Evolutionary conservation across 129 eudicot species (phyloP), one percentile per base, ranked within the genome.

Genomic region (Chrysanthemum seticuspe): DNA sequence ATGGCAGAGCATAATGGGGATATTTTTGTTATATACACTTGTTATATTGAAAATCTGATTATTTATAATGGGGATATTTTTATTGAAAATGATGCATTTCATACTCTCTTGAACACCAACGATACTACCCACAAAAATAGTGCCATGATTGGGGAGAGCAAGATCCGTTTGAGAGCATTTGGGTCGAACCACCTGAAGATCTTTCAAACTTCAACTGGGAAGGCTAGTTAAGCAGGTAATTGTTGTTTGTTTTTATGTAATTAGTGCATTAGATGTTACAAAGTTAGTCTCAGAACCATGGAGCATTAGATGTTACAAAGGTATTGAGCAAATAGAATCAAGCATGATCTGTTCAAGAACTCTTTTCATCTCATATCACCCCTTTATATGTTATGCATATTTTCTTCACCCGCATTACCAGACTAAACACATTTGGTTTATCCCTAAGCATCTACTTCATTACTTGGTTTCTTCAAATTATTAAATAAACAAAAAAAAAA

Each of bases 61-160:
- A 76, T 91, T 44, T 91, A 86, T 81, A 89, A 86, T 21, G 93
- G 82, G 23, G 96, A 88, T 47, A 77, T 29, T 92, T 84, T 76
- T 92, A 82, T 76, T 96, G 97, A 0, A 92, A 81, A 73, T 74
- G 89, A 11, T 92, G 97, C 71, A 76, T 92, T 50, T 88, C 96
- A 3, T 92, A 86, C 71, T 92, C 97, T 34, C 85, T 92, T 55
- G 88, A 82, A 49, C 79, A 84, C 10, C 58, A 48, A 72, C 86
- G 97, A 72, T 92, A 92, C 68, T 89, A 86, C 72, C 97, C 97
- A 0, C 80, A 89, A 14, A 91, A 88, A 78, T 87, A 91, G 88
- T 83, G 85, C 52, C 91, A 91, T 79, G 97, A 91, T 49, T 91
- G 97, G 97, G 96, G 97, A 19, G 96, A 91, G 74, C 93, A 86